Evolutionary conservation across 208 protist genomes (phyloP), one percentile per base, ranked within the genome.

Genomic region (Trypanosoma conorhini): DNA sequence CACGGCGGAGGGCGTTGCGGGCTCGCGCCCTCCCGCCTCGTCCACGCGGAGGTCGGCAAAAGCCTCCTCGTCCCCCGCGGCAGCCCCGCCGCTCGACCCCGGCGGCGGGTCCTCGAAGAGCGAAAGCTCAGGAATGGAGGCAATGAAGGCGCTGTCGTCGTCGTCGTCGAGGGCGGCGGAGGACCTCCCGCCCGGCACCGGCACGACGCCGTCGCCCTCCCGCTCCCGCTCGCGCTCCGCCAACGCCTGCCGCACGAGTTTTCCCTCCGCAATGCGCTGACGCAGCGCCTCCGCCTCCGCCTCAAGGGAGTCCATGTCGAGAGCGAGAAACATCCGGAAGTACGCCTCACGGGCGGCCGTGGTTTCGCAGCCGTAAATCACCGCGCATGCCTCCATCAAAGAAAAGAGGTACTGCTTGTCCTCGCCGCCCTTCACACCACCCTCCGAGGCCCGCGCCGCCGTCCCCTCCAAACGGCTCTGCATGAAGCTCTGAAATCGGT

Each of bases 341-440:
- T 92, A 92, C 44, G 81, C 70, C 70, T 96, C 87, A 22, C 79
- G 79, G 3, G 87, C 87, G 10, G 67, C 76, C 1, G 30, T 22
- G 44, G 85, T 90, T 46, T 88, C 82, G 64, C 91, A 96, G 19
- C 91, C 91, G 74, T 92, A 80, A 67, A 96, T 69, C 42, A 96
- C 70, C 7, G 91, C 91, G 74, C 91, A 94, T 40, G 87, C 91
- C 77, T 96, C 87, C 91, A 93, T 93, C 19, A 96, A 67, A 26
- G 90, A 95, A 68, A 95, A 95, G 67, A 91, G 83, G 55, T 78
- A 68, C 54, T 92, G 86, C 9, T 28, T 51, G 55, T 91, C 80
- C 30, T 76, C 78, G 13, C 50, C 75, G 51, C 28, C 19, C 19
- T 69, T 66, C 7, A 33, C 52, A 55, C 40, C 52, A 55, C 40